Conservation (phyloP, 129 eudicot genomes). For the Centrapalus pauciflorus region DNA sequence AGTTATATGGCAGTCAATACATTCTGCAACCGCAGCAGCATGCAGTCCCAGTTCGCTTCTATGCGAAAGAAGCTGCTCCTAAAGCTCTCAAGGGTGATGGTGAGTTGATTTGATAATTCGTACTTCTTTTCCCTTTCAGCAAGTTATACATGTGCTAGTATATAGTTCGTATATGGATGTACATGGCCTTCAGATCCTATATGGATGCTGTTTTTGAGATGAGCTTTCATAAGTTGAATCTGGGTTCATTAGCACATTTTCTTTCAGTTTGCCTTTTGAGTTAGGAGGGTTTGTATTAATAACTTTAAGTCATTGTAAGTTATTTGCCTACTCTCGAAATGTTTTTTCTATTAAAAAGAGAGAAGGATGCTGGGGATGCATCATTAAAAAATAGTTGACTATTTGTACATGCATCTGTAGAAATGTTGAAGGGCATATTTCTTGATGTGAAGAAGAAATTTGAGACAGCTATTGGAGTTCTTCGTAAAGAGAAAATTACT, state of each 20-base stretch:
- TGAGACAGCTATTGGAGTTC: slow-evolving; percentile 71
- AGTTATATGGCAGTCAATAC: slow-evolving; percentile 42
- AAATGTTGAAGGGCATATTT: slow-evolving; percentile 78
- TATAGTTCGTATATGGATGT: no score
- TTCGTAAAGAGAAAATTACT: slow-evolving; percentile 69
- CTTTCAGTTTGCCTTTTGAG: background rate
- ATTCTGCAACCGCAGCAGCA: slow-evolving; percentile 38
- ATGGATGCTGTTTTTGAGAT: background rate
- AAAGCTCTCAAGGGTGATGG: slow-evolving; percentile 85
- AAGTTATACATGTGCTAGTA: background rate
- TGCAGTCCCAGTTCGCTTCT: slow-evolving; percentile 48
- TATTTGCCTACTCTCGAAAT: background rate
- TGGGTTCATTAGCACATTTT: background rate
- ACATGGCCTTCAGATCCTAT: background rate
- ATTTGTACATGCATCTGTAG: slow-evolving; percentile 24
- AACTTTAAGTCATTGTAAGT: background rate
- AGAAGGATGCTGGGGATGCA: no score
- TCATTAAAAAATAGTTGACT: background rate
- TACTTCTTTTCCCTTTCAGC: background rate
- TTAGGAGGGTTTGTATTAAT: background rate
- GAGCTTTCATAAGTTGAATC: background rate
- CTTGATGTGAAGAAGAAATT: slow-evolving; percentile 78
- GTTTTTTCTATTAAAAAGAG: background rate
- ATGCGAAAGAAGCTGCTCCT: slow-evolving; percentile 73
- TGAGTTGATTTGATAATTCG: slow-evolving; percentile 25